Base-by-base conservation (phyloP, 495 filamentous ascomycete genomes). In the Hyphodiscus hymeniophilus region DNA sequence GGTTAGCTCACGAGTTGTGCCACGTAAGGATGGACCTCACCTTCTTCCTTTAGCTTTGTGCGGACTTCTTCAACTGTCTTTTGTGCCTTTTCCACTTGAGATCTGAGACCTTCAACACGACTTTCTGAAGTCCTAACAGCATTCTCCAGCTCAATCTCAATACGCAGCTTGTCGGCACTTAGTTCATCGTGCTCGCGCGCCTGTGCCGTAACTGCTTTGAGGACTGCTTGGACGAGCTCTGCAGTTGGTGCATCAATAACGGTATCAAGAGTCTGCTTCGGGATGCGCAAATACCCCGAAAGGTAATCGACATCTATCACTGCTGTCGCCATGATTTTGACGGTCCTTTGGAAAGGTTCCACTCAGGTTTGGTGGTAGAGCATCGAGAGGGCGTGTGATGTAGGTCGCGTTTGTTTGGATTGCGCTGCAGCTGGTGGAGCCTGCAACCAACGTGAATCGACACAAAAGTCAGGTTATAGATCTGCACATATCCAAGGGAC, bases 71-170 rank as follows among this genome's bases (percentile, higher is more conserved):
- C 78, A 2, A 85, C 79, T 50, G 95, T 87, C 33, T 84, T 82
- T 50, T 87, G 74, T 7, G 81, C 81, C 60, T 90, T 92, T 54
- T 94, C 90, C 11, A 88, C 68, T 3, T 81, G 81, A 30, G 73
- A 69, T 61, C 89, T 94, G 67, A 94, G 76, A 15, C 80, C 79
- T 56, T 89, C 82, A 57, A 80, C 77, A 62, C 87, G 85, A 13
- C 83, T 80, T 59, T 97, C 91, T 33, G 80, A 81, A 48, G 74
- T 81, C 32, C 87, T 81, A 13, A 94, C 81, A 21, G 82, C 80
- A 66, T 84, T 90, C 63, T 97, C 92, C 8, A 97, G 72, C 67
- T 97, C 92, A n/a, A 97, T 87, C 47, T 89, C 86, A 13, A 85
- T 62, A 42, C 84, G 83, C 36, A 94, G 74, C 64, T 94, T 95